Evolutionary conservation across 2,329 filamentous ascomycete genomes (phyloP), one percentile per base, ranked within the genome.

Genomic region (Albifimbria verrucaria): DNA sequence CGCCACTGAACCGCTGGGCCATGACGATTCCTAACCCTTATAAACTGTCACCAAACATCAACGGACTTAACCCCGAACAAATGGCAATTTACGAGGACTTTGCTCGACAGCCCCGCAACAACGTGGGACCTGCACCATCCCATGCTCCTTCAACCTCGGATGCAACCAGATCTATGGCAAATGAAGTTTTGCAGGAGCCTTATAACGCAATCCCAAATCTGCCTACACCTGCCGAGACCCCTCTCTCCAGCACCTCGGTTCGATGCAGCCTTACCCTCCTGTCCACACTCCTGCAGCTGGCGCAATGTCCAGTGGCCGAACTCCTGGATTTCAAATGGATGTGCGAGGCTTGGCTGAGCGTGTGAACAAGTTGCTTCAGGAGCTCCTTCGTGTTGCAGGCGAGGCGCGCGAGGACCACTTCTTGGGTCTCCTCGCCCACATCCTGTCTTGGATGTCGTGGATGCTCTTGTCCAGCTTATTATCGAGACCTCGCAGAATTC

Each of bases 11-110:
- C 67, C 86, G 91, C 49, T 99, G 93, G 92, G 89, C 92, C 7
- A 88, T 91, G 72, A 92, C 92, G 42, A 96, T 99, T 57, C 93
- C 93, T 0, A 90, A 94, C 60, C 94, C 94, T 0, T 99, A 91
- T 75, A 92, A 94, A 64, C 83, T 97, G 60, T 87, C 88, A 36
- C 87, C 90, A 12, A 82, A 69, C 55, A 65, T 77, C 52, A 70
- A 72, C 49, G 93, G 93, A 4, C 75, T 99, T 49, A 97, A 96
- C 65, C 81, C 88, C 22, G 91, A 97, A 63, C 94, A 99, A 65
- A 84, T 97, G 76, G 90, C 90, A 11, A 95, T 99, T 23, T 99
- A 99, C 65, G 92, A 97, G 65, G 92, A 97, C 57, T 99, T 99
- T 69, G 91, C 90, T 10, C 82, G 92, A 52, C 91, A 96, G 67